Percentiles rank a stretch among this genome's conserved stretches.
These are phyloP conservation scores for Cyclotella baltica DNA, from an alignment of 108 stramenopile species.

Conservation along the genomic window DNA sequence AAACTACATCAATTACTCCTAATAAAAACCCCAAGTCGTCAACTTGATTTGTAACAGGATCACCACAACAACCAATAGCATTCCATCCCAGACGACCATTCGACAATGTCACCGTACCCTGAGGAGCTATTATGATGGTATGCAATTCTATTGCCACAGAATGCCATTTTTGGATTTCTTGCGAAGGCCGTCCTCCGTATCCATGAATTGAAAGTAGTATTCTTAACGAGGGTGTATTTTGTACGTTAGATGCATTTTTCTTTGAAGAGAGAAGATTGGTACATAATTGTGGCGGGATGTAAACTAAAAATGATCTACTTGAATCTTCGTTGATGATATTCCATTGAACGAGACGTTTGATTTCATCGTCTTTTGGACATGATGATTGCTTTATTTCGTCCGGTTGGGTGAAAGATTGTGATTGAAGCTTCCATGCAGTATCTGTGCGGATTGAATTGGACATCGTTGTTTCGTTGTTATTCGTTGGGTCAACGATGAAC, in stretches of 20 bases:
- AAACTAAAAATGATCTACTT: slow-evolving; percentile 20
- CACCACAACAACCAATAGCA: slow-evolving; percentile 44
- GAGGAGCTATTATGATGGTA: slow-evolving; percentile 37
- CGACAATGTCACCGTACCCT: slow-evolving; percentile 15
- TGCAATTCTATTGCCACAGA: slow-evolving; percentile 1
- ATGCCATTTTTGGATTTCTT: slow-evolving; percentile 45
- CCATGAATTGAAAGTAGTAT: slow-evolving; percentile 41
- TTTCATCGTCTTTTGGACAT: slow-evolving; percentile 12
- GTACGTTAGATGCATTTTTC: background rate
- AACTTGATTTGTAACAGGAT: slow-evolving; percentile 30
- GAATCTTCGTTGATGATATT: background rate
- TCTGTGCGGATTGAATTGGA: too few species aligned
- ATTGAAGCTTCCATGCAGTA: background rate
- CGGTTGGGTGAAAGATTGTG: background rate
- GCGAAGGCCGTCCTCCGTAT: slow-evolving; percentile 24
- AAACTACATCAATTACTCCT: slow-evolving; percentile 27
- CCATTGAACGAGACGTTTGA: slow-evolving; percentile 7
- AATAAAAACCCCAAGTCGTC: slow-evolving; percentile 42
- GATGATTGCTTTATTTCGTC: slow-evolving; percentile 8
- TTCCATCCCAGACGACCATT: slow-evolving; percentile 43
- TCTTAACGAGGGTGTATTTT: background rate
- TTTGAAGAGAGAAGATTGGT: background rate
- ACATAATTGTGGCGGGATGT: slow-evolving; percentile 30
- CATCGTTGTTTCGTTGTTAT: too few species aligned
- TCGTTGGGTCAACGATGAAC: too few species aligned